Evolutionary conservation across 495 filamentous ascomycete genomes (phyloP).

Genomic region (Xylaria intraflava): DNA sequence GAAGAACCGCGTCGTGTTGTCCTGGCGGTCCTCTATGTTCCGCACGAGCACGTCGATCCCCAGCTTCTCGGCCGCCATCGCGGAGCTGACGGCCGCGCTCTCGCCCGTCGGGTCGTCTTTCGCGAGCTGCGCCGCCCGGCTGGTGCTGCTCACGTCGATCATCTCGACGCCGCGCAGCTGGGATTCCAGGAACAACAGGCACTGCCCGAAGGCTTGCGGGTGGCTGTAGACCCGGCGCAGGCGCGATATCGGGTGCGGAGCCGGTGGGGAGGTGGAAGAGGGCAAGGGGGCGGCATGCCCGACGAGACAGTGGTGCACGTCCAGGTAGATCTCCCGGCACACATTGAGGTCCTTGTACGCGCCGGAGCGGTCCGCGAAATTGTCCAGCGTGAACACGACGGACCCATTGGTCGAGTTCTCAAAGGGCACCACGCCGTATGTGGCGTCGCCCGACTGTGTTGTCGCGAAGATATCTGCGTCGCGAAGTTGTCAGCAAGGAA

Average conservation of each 20-base stretch:
- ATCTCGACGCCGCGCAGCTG: conserved; percentile 64
- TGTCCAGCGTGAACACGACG: conserved; percentile 81
- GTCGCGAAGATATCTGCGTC: conserved; percentile 65
- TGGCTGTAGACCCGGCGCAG: conserved; percentile 72
- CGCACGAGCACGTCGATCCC: conserved; percentile 62
- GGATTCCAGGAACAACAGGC: conserved; percentile 60
- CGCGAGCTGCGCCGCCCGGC: conserved; percentile 71
- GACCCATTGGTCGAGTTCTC: conserved; percentile 94
- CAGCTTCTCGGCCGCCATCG: conserved; percentile 59
- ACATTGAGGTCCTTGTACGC: conserved; percentile 60
- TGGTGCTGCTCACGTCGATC: conserved; percentile 82
- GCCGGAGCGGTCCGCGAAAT: conserved; percentile 64
- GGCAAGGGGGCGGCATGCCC: conserved; percentile 30
- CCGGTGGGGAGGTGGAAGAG: conserved; percentile 6
- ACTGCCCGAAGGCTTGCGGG: conserved; percentile 92
- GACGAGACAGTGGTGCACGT: conserved; percentile 80
- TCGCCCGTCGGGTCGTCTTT: conserved; percentile 49
- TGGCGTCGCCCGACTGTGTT: conserved; percentile 56
- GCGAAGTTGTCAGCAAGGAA: not conserved
- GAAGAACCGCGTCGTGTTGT: conserved; percentile 88
- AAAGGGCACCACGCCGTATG: conserved; percentile 82
- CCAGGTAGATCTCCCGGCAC: conserved; percentile 73
- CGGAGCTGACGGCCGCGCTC: conserved; percentile 70
- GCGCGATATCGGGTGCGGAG: conserved; percentile 39
- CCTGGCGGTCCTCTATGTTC: conserved; percentile 72